Evolutionary conservation across 208 protist genomes (phyloP).

Genomic region (Trypanosoma vivax): DNA sequence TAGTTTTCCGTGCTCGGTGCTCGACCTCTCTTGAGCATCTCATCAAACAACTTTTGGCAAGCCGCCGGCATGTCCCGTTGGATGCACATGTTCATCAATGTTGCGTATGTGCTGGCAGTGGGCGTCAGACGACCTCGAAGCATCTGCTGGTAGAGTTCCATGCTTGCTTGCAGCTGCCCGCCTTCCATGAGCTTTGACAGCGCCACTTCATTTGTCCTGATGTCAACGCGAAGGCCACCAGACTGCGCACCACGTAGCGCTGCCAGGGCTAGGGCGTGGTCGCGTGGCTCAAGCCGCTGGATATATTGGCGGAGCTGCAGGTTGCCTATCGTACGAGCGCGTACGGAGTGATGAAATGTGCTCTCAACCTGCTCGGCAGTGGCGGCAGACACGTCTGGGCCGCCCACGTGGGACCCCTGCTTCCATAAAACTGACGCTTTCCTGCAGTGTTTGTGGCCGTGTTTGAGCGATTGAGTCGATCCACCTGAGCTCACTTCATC

Average conservation of each 20-base stretch:
- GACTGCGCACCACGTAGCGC: constrained; percentile 54
- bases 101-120: constrained; percentile 60
- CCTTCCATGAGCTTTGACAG: constrained; percentile 48
- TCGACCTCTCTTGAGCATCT: constrained; percentile 55
- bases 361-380: constrained; percentile 47
- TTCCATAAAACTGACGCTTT: background rate
- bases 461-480: too few relatives aligned
- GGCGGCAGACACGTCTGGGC: background rate
- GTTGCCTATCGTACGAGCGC: constrained; percentile 76
- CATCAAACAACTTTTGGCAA: constrained; percentile 64
- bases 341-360: constrained; percentile 55
- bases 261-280: constrained; percentile 46
- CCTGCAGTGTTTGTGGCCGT: background rate
- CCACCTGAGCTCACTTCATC: too few relatives aligned
- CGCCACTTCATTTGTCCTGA: constrained; percentile 59
- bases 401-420: constrained; percentile 9
- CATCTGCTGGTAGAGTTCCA: constrained; percentile 76
- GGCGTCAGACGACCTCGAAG: constrained; percentile 42
- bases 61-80: constrained; percentile 50
- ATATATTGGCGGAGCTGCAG: constrained; percentile 65
- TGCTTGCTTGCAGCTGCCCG: constrained; percentile 66
- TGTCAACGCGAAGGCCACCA: constrained; percentile 52
- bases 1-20: constrained; percentile 52
- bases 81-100: constrained; percentile 75
- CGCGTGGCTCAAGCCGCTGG: constrained; percentile 34